A percentile compares a stretch with the other conserved stretches of the same genome.
Conservation (phyloP, 2,329 filamentous ascomycete species). For the Diaporthe citriasiana region DNA sequence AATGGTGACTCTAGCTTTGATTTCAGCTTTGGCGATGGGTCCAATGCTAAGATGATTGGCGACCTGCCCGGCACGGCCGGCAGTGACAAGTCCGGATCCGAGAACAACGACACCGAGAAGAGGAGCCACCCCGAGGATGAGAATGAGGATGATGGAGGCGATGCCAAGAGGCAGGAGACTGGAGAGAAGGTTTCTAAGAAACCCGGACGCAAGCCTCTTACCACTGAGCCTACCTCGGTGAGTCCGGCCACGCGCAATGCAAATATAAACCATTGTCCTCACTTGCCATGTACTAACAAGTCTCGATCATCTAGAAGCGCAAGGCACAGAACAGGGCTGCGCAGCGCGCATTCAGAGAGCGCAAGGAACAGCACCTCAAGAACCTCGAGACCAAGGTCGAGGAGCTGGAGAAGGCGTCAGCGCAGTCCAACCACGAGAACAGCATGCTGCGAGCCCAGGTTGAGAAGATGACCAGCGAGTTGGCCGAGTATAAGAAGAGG, state of each 20-base stretch:
- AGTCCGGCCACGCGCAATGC: constrained; percentile 56
- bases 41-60: constrained; percentile 80
- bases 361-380: constrained; percentile 92
- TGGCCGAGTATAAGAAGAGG: constrained; percentile 92
- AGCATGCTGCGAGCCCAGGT: constrained; percentile 86
- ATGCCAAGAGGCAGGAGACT: constrained; percentile 81
- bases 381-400: constrained; percentile 85
- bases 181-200: constrained; percentile 93
- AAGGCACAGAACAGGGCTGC: constrained; percentile 97
- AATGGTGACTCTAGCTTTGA: constrained; percentile 82
- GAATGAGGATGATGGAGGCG: constrained; percentile 71
- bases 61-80: constrained; percentile 72
- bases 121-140: constrained; percentile 80
- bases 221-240: constrained; percentile 95
- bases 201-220: constrained; percentile 94
- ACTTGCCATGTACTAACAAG: constrained; percentile 46
- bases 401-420: constrained; percentile 84
- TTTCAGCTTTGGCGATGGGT: constrained; percentile 71
- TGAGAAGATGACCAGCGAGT: constrained; percentile 85
- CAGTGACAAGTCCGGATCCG: constrained; percentile 62
- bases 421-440: constrained; percentile 89
- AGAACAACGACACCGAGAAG: constrained; percentile 77
- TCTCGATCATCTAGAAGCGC: constrained; percentile 74
- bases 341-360: constrained; percentile 92
- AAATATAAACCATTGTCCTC: background rate